Base-by-base conservation (phyloP, 768 basidiomycete genomes). In the Hirschioporus abietinus region DNA sequence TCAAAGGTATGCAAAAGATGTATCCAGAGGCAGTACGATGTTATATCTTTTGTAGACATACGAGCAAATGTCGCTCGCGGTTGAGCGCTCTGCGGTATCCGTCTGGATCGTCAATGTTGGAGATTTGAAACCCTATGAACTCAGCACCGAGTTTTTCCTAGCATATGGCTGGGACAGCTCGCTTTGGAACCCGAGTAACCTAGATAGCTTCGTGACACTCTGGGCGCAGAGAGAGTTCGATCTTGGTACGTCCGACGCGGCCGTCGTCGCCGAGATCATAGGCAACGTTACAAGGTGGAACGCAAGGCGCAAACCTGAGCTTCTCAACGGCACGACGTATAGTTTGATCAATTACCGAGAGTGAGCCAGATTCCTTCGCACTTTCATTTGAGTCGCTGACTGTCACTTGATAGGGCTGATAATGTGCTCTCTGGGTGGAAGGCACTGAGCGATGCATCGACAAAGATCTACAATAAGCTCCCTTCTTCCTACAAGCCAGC, bases 71-170 rank as follows among this genome's bases (percentile, higher is more conserved):
- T 86, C 87, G 25, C 78, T 89, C 24, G 86, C 88, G 0, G 80
- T 85, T 15, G 83, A 84, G 20, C 83, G 86, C 27, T 78, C 86
- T 27, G 87, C 88, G 8, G 83, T 79, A 15, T 79, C 79, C 18
- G 76, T 92, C 60, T 90, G 88, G 88, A 83, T 92, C 59, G 74
- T 92, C 65, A 92, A 91, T 72, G 89, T 92, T 65, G 90, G 90
- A 18, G 89, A 91, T 70, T 76, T 92, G 64, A 91, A 91, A 73
- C 89, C 88, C 1, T 87, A 87, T 68, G 90, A 92, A 70, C 84
- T 88, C 64, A 84, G 88, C 64, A 87, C 80, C 34, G 88, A 90
- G 69, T 89, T 88, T 74, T 91, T 88, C 81, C 76, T 91, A 70
- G 79, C 76, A 18, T 83, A 83, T 59, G 89, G 83, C 2, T 91